These are phyloP conservation scores for Penstemon davidsonii DNA, from an alignment of 257 asterid species.

Conservation along the genomic window DNA sequence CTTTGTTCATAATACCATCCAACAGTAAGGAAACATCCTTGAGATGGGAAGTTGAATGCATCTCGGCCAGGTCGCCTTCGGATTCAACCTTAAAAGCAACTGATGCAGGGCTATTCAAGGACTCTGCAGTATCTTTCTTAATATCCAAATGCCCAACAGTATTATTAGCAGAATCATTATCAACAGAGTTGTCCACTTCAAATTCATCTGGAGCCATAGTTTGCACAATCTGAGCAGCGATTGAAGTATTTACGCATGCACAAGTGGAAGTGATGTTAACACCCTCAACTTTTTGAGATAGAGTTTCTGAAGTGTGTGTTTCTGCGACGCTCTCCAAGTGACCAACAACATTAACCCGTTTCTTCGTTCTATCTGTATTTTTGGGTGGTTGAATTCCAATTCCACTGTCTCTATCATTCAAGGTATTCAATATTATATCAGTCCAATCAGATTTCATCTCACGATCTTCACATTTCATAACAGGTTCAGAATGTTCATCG, in stretches of 20 bases:
- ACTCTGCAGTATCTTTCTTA: slow-evolving; percentile 36
- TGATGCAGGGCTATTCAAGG: slow-evolving; percentile 34
- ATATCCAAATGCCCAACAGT: slow-evolving; percentile 36
- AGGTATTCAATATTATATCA: slow-evolving; percentile 44
- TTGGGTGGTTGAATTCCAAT: slow-evolving; percentile 33
- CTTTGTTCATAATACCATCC: slow-evolving; percentile 35
- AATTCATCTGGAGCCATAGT: slow-evolving; percentile 28
- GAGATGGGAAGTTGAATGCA: slow-evolving; percentile 34
- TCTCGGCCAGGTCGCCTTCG: slow-evolving; percentile 36
- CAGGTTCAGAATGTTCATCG: slow-evolving; percentile 67
- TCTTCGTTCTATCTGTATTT: slow-evolving; percentile 33
- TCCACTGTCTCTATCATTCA: slow-evolving; percentile 31
- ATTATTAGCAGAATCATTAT: slow-evolving; percentile 24
- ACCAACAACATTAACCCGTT: slow-evolving; percentile 32
- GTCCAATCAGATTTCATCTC: slow-evolving; percentile 46
- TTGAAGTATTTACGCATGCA: slow-evolving; percentile 20
- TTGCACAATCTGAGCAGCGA: slow-evolving; percentile 26
- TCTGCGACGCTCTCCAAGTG: slow-evolving; percentile 35
- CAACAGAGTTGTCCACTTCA: slow-evolving; percentile 32
- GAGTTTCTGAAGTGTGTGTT: slow-evolving; percentile 31
- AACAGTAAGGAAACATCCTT: slow-evolving; percentile 33
- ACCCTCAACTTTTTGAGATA: slow-evolving; percentile 24
- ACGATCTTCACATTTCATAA: slow-evolving; percentile 59
- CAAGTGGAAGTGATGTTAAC: slow-evolving; percentile 20
- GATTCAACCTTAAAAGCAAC: slow-evolving; percentile 25